Percentiles rank a stretch among this genome's conserved stretches.
phyloP scores from a whole-genome alignment of 2,329 filamentous ascomycete genomes.

The Epichloe sibirici region DNA sequence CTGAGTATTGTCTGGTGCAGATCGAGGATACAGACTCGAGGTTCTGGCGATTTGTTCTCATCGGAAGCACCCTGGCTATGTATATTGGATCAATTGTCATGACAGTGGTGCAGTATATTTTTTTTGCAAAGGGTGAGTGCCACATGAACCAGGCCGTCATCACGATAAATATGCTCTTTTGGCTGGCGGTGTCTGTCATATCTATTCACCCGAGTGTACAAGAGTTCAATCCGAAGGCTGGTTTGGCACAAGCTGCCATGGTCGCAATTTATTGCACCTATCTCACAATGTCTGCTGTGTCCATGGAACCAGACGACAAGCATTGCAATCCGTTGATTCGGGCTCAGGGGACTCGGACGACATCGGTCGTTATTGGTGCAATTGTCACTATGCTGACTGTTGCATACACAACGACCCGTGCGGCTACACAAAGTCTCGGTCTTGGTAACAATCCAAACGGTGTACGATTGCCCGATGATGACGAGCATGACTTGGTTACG shows the following conservation, averaged over 20 bases:
- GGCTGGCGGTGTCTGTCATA: constrained; percentile 67
- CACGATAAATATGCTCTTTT: constrained; percentile 79
- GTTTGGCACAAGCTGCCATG: constrained; percentile 93
- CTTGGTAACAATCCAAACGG: constrained; percentile 42
- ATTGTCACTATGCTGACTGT: constrained; percentile 95
- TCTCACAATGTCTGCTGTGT: constrained; percentile 93
- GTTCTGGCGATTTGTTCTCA: constrained; percentile 73
- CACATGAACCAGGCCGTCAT: constrained; percentile 96
- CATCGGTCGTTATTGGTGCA: constrained; percentile 82
- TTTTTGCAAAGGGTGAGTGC: constrained; percentile 80
- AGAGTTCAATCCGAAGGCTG: constrained; percentile 83
- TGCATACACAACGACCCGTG: constrained; percentile 92
- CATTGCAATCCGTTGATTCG: constrained; percentile 86
- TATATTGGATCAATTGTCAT: constrained; percentile 82
- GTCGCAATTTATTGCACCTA: constrained; percentile 98
- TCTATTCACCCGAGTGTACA: constrained; percentile 87
- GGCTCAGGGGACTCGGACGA: constrained; percentile 77
- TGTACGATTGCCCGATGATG: constrained; percentile 53
- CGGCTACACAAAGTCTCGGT: constrained; percentile 79
- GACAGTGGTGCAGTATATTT: constrained; percentile 89
- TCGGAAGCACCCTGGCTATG: constrained; percentile 89
- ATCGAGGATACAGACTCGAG: constrained; percentile 82
- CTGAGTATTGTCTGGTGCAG: constrained; percentile 86
- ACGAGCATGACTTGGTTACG: constrained; percentile 80
- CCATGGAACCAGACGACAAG: constrained; percentile 92